phyloP scores from a whole-genome alignment of 2,329 filamentous ascomycete genomes.

The Stagonosporopsis rhizophila region DNA sequence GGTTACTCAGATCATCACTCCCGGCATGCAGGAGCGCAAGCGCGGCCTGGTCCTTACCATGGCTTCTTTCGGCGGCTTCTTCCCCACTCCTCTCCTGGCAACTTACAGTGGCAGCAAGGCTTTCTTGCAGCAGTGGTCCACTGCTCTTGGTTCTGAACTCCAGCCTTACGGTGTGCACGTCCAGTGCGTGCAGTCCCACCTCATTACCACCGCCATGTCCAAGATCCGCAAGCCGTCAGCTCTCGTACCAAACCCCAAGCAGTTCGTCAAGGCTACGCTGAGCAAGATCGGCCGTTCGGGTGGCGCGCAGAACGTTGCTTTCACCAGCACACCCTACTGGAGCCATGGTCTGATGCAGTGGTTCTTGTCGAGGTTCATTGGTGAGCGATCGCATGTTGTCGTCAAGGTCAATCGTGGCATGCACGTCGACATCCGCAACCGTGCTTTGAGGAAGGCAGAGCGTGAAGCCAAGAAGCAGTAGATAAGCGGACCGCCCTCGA shows the following conservation, averaged over 20 bases:
- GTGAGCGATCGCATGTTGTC: slow-evolving; percentile 64
- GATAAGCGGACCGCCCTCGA: background rate
- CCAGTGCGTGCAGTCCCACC: slow-evolving; percentile 89
- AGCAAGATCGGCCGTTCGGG: slow-evolving; percentile 80
- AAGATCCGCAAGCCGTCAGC: slow-evolving; percentile 84
- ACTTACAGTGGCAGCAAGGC: slow-evolving; percentile 98
- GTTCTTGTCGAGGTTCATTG: slow-evolving; percentile 69
- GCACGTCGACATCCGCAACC: slow-evolving; percentile 82
- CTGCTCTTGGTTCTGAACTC: slow-evolving; percentile 82
- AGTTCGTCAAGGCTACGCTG: slow-evolving; percentile 81
- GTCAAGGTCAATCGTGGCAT: slow-evolving; percentile 70
- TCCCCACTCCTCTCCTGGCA: slow-evolving; percentile 89
- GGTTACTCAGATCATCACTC: slow-evolving; percentile 83
- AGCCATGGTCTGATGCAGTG: slow-evolving; percentile 88
- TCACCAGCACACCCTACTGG: slow-evolving; percentile 93
- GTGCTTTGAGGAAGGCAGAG: slow-evolving; percentile 83
- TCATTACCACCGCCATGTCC: slow-evolving; percentile 96
- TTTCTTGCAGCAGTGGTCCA: slow-evolving; percentile 96
- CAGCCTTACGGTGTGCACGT: slow-evolving; percentile 82
- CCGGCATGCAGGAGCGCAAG: slow-evolving; percentile 83
- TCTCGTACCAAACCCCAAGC: slow-evolving; percentile 79
- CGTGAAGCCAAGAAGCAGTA: slow-evolving; percentile 75
- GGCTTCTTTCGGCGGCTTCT: slow-evolving; percentile 93
- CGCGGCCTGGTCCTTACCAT: slow-evolving; percentile 92
- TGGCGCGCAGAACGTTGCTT: slow-evolving; percentile 77